Evolutionary conservation across 257 asterid species (phyloP).

Genomic region (Mitragyna speciosa): DNA sequence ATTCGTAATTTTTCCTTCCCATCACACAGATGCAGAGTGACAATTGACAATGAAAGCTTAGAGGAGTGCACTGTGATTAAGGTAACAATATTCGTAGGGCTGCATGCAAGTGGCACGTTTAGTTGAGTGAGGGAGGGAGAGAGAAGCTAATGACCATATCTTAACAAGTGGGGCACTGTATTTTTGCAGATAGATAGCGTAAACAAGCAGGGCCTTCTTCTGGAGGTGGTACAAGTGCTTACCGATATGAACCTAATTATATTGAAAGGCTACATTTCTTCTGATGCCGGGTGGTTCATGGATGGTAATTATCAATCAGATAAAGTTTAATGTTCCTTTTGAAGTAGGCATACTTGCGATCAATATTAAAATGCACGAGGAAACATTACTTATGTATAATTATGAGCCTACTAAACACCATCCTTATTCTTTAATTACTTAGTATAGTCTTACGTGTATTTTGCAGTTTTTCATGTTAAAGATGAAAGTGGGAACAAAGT

Average conservation of each 20-base stretch:
- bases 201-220: conserved; percentile 62
- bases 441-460: neutral
- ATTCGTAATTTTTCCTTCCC: neutral
- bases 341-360: neutral
- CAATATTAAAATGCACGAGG: neutral
- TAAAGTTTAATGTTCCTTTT: neutral
- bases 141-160: neutral
- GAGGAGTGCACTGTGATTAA: conserved; percentile 59
- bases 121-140: neutral
- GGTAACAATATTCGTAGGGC: conserved; percentile 28
- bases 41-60: conserved; percentile 60
- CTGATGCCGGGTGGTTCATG: conserved; percentile 86
- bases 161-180: too few species aligned
- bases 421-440: too few species aligned
- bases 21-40: conserved; percentile 56
- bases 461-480: conserved; percentile 72
- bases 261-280: conserved; percentile 66
- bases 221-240: conserved; percentile 72
- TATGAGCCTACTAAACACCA: too few species aligned
- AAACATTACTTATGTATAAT: too few species aligned
- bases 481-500: conserved; percentile 62
- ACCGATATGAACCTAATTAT: conserved; percentile 75
- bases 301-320: conserved; percentile 43
- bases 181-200: conserved; percentile 60
- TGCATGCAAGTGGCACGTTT: neutral